Evolutionary conservation across 2,329 filamentous ascomycete species (phyloP).

Genomic region (Nemania abortiva): DNA sequence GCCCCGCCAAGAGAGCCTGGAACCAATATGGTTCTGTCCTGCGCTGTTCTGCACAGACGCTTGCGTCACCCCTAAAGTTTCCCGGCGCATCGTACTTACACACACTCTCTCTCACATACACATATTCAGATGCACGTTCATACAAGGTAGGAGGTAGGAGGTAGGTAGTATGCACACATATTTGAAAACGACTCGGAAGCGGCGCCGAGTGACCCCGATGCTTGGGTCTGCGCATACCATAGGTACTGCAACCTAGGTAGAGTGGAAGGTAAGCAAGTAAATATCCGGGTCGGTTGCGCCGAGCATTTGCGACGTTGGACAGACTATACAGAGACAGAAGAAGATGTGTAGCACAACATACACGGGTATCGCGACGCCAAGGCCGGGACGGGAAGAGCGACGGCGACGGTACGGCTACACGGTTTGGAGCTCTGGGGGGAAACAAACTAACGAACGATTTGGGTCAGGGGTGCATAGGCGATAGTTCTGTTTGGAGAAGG

Average conservation of each 20-base stretch:
- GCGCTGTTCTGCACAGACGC: background rate
- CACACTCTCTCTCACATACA: background rate
- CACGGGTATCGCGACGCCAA: constrained; percentile 3
- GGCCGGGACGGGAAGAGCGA: background rate
- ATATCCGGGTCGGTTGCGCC: background rate
- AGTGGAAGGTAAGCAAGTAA: background rate
- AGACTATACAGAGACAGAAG: background rate
- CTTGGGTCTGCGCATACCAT: background rate
- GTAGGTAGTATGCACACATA: no score
- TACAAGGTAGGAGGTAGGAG: background rate
- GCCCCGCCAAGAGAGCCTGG: constrained; percentile 2
- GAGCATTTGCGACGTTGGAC: background rate
- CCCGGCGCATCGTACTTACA: background rate
- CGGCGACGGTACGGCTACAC: background rate
- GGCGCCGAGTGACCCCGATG: background rate
- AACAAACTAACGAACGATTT: background rate
- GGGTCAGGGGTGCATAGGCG: background rate
- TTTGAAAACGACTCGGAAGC: background rate
- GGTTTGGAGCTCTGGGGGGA: background rate
- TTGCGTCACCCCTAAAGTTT: constrained; percentile 5
- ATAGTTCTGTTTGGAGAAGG: background rate
- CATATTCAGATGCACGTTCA: background rate
- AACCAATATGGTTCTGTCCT: background rate
- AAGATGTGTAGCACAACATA: background rate
- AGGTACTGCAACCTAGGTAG: background rate